phyloP scores from a whole-genome alignment of 139 green algal species.

The Closterium sp. region DNA sequence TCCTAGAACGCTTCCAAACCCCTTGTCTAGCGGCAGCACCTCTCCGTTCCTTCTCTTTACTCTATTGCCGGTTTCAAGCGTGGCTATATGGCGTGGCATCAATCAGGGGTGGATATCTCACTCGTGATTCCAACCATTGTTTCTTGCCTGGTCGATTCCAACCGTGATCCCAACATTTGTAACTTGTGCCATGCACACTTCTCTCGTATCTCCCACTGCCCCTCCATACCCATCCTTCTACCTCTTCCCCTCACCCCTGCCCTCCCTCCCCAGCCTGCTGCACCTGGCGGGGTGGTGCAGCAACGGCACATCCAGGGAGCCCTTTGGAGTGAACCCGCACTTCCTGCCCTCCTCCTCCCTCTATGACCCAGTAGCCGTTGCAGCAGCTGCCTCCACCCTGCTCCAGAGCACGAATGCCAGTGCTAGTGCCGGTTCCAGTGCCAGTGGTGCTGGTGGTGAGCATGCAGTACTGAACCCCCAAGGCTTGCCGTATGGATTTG shows the following conservation, averaged over 20 bases:
- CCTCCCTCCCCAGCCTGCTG: neutral
- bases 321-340: conserved; percentile 22
- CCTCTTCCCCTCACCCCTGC: no score
- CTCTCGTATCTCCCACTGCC: neutral
- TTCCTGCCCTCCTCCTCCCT: conserved; percentile 20
- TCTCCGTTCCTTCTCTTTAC: no score
- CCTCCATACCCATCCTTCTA: neutral
- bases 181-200: neutral
- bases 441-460: neutral
- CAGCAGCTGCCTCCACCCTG: neutral
- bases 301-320: conserved; percentile 5
- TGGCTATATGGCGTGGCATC: no score
- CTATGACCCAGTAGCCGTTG: neutral
- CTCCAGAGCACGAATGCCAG: neutral
- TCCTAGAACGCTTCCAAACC: no score
- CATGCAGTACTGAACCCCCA: neutral
- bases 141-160: neutral
- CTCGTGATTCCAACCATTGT: neutral
- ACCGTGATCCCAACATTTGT: neutral
- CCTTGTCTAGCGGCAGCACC: no score
- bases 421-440: neutral
- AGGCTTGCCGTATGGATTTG: neutral
- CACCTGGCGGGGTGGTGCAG: conserved; percentile 3
- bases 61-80: no score
- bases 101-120: neutral